Conservation (phyloP, 192 early-diverging fungal species). For the Phycomyces nitens region DNA sequence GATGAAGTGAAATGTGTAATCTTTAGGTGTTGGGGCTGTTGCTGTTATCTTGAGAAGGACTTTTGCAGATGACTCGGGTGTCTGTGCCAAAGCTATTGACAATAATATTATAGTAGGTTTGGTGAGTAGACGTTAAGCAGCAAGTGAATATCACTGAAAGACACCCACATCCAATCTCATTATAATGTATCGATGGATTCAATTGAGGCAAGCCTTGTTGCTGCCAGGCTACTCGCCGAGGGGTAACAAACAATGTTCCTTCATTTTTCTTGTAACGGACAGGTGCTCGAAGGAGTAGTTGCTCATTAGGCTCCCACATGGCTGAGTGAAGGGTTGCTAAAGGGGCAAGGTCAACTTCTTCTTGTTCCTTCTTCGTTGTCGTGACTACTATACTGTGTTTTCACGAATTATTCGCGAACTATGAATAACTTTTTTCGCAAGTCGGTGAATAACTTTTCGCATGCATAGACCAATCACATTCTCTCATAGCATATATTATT, state of each 20-base stretch:
- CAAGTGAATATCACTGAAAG: not conserved
- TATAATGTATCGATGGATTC: conserved; percentile 28
- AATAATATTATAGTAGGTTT: not conserved
- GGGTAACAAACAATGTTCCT: conserved; percentile 35
- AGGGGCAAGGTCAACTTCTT: not conserved
- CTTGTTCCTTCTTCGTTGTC: not conserved
- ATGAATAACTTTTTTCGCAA: too few species aligned
- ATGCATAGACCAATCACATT: too few species aligned
- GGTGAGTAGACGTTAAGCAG: not conserved
- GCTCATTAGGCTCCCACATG: conserved; percentile 38
- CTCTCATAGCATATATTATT: too few species aligned
- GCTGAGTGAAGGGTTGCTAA: not conserved
- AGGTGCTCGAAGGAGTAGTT: conserved; percentile 28
- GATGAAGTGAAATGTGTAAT: conserved; percentile 29
- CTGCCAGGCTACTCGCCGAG: conserved; percentile 31
- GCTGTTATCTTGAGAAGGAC: conserved; percentile 25
- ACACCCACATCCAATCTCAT: conserved; percentile 22
- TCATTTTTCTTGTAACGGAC: conserved; percentile 33
- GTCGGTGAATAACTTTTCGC: too few species aligned
- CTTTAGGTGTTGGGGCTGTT: conserved; percentile 24
- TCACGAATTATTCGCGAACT: too few species aligned
- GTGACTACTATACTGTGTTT: too few species aligned
- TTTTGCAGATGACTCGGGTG: conserved; percentile 24
- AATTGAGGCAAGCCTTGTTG: conserved; percentile 26
- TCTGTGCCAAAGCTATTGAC: conserved; percentile 19